A percentile compares a stretch with the other conserved stretches of the same genome.
phyloP scores from a whole-genome alignment of 139 green algal species.

The Chlorella sorokiniana region DNA sequence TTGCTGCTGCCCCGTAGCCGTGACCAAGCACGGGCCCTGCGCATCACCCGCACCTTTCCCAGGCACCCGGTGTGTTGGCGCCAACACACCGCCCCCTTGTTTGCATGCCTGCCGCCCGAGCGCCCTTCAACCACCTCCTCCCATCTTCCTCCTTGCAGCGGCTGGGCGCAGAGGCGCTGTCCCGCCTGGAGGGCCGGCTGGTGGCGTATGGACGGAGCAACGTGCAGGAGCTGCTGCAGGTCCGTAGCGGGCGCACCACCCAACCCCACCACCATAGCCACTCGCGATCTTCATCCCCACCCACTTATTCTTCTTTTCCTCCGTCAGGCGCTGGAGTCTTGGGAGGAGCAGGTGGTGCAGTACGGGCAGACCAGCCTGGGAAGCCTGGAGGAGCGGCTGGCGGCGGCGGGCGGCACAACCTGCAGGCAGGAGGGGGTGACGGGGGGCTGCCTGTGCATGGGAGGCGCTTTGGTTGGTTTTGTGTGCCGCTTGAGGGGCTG shows the following conservation, averaged over 20 bases:
- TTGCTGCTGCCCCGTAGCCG: too few relatives aligned
- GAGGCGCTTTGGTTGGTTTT: neutral
- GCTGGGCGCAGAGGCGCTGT: constrained; percentile 19
- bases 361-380: constrained; percentile 9
- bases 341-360: constrained; percentile 32
- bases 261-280: neutral
- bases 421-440: constrained; percentile 27
- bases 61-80: too few relatives aligned
- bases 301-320: too few relatives aligned
- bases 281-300: too few relatives aligned
- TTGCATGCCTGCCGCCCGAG: neutral
- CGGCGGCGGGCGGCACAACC: constrained; percentile 29
- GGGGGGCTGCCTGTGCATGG: neutral
- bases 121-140: neutral
- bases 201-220: constrained; percentile 57
- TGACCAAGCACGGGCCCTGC: too few relatives aligned
- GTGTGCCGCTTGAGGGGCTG: neutral
- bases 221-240: constrained; percentile 50
- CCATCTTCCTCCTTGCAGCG: neutral
- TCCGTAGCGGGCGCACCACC: neutral
- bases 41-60: too few relatives aligned
- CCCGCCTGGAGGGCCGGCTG: constrained; percentile 41
- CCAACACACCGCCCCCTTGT: neutral
- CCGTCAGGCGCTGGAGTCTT: constrained; percentile 10
- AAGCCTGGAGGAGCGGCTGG: constrained; percentile 25